Conservation (phyloP, 768 basidiomycete genomes). For the Tulasnella sp. region DNA sequence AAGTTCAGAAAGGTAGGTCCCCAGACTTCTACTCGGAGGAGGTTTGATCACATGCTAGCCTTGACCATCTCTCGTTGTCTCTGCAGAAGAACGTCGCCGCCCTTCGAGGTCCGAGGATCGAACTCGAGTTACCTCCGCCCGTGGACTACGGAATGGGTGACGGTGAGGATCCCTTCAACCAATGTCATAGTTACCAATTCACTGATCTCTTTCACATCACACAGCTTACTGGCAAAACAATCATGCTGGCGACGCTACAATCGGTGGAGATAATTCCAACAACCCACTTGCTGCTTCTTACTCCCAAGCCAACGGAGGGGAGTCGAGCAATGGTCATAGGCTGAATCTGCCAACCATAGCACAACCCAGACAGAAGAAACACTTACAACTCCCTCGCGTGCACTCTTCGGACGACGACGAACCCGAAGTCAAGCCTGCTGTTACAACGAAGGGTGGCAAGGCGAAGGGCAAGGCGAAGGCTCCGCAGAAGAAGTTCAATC, state of each 20-base stretch:
- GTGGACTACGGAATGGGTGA: slow-evolving; percentile 46
- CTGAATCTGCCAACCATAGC: background rate
- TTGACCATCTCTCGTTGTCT: too few relatives aligned
- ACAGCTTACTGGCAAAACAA: slow-evolving; percentile 48
- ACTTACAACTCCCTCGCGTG: too few relatives aligned
- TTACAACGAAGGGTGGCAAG: too few relatives aligned
- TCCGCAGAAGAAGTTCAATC: background rate
- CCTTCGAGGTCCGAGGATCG: slow-evolving; percentile 32
- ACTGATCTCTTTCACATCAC: background rate
- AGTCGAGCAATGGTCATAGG: background rate
- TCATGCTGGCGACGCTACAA: background rate
- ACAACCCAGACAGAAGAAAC: too few relatives aligned
- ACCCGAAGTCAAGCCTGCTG: too few relatives aligned
- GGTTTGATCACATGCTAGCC: too few relatives aligned
- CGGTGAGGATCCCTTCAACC: slow-evolving; percentile 28
- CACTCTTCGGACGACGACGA: too few relatives aligned
- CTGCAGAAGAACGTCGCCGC: slow-evolving; percentile 25
- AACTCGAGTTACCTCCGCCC: slow-evolving; percentile 40
- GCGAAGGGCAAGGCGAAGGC: too few relatives aligned
- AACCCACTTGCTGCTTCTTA: too few relatives aligned
- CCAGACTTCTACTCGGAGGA: background rate
- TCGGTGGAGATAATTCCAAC: background rate
- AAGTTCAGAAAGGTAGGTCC: slow-evolving; percentile 59
- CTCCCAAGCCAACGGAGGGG: background rate
- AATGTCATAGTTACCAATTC: background rate